These are phyloP conservation scores for Pythium dissotocum DNA, from an alignment of 352 stramenopile genomes.

Conservation along the genomic window DNA sequence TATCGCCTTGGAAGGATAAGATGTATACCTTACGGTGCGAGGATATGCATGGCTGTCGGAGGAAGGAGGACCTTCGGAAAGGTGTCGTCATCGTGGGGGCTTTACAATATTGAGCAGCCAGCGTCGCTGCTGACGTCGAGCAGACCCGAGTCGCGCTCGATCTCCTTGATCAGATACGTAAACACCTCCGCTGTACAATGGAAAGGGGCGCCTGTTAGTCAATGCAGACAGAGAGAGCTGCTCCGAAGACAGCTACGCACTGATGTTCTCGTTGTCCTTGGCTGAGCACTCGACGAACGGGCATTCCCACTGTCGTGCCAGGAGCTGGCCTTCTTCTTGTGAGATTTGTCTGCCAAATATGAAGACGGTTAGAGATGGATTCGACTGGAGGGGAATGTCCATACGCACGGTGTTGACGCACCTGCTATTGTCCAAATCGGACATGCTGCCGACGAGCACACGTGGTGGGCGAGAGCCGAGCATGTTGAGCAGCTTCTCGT, in stretches of 20 bases:
- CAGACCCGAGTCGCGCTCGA: slow-evolving; percentile 86
- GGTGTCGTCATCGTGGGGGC: neutral
- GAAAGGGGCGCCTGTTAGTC: neutral
- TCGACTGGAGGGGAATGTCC: neutral
- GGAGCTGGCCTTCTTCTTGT: slow-evolving; percentile 80
- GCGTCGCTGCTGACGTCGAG: slow-evolving; percentile 80
- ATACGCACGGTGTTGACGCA: slow-evolving; percentile 34
- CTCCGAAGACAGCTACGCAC: slow-evolving; percentile 42
- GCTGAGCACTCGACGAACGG: slow-evolving; percentile 96
- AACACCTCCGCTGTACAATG: slow-evolving; percentile 80
- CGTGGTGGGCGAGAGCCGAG: slow-evolving; percentile 91
- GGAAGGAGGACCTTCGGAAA: neutral
- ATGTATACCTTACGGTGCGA: neutral
- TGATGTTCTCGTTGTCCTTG: slow-evolving; percentile 91
- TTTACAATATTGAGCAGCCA: slow-evolving; percentile 80
- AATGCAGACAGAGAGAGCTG: neutral
- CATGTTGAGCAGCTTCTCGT: slow-evolving; percentile 94
- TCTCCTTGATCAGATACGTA: slow-evolving; percentile 90
- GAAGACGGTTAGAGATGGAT: neutral
- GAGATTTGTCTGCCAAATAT: slow-evolving; percentile 61
- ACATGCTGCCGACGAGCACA: slow-evolving; percentile 95
- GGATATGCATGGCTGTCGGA: slow-evolving; percentile 1
- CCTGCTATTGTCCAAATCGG: slow-evolving; percentile 91
- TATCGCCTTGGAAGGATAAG: neutral
- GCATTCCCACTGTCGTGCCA: slow-evolving; percentile 90